These are phyloP conservation scores for Tulasnella sp. DNA, from an alignment of 768 basidiomycete genomes.

Conservation along the genomic window DNA sequence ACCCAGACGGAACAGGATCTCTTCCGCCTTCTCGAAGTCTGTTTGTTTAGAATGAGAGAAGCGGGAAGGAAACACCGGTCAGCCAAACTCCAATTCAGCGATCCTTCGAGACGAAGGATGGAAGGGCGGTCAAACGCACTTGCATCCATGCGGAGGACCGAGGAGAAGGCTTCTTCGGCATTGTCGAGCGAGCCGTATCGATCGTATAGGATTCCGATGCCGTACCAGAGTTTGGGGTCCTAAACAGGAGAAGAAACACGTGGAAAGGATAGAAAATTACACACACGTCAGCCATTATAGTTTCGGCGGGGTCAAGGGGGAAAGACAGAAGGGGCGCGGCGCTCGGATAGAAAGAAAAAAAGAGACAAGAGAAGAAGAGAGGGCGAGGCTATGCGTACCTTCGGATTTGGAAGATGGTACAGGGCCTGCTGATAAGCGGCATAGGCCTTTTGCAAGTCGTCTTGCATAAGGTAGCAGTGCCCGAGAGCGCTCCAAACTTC, in stretches of 20 bases:
- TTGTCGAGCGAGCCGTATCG: conserved; percentile 97
- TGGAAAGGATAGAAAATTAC: conserved; percentile 14
- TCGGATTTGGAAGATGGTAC: conserved; percentile 90
- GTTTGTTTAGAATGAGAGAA: conserved; percentile 28
- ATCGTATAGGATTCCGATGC: conserved; percentile 98
- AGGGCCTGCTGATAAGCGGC: conserved; percentile 97
- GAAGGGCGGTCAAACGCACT: conserved; percentile 42
- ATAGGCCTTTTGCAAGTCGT: conserved; percentile 97
- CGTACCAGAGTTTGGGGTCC: conserved; percentile 99
- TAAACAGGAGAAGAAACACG: conserved; percentile 39
- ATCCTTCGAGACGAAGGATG: conserved; percentile 4
- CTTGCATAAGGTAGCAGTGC: conserved; percentile 98
- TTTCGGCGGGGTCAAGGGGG: background rate
- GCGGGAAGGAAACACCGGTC: background rate
- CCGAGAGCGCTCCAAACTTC: conserved; percentile 98
- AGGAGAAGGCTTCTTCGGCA: conserved; percentile 96
- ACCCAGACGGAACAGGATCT: conserved; percentile 94
- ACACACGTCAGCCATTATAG: background rate
- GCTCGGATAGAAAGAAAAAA: background rate
- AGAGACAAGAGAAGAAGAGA: conserved; percentile 6
- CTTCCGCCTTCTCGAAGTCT: conserved; percentile 98
- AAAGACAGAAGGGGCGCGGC: background rate
- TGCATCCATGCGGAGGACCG: conserved; percentile 93
- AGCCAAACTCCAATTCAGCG: conserved; percentile 17
- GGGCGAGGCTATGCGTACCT: conserved; percentile 41